These are phyloP conservation scores for Clavulina sp. DNA, from an alignment of 768 basidiomycete genomes.

Conservation along the genomic window DNA sequence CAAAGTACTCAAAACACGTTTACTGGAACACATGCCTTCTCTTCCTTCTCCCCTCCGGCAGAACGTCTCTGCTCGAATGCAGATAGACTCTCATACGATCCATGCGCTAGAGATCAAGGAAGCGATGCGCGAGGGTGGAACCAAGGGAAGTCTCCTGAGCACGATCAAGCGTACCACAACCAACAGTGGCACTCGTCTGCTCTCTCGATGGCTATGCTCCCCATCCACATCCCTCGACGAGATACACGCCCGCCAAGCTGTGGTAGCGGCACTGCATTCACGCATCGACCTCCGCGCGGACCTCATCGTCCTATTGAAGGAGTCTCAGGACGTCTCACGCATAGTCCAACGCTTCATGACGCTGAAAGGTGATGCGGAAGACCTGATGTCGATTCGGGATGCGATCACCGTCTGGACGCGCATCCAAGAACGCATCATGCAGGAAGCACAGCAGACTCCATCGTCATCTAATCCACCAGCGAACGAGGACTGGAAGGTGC, in stretches of 20 bases:
- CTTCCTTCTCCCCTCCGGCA: conserved; percentile 43
- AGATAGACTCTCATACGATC: conserved; percentile 78
- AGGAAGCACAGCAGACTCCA: conserved; percentile 27
- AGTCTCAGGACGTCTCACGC: conserved; percentile 52
- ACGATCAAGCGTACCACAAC: conserved; percentile 64
- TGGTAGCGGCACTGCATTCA: conserved; percentile 52
- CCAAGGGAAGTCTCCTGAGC: conserved; percentile 55
- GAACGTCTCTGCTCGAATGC: conserved; percentile 43
- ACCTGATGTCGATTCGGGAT: conserved; percentile 44
- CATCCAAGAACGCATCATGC: conserved; percentile 32
- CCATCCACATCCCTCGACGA: conserved; percentile 61
- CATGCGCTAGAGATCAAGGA: conserved; percentile 77
- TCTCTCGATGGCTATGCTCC: conserved; percentile 64
- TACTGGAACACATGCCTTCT: conserved; percentile 63
- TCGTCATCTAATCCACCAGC: no score
- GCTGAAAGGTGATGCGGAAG: conserved; percentile 45
- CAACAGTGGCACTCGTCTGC: conserved; percentile 54
- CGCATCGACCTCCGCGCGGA: conserved; percentile 49
- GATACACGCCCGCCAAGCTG: conserved; percentile 55
- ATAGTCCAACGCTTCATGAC: conserved; percentile 62
- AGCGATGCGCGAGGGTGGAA: conserved; percentile 50
- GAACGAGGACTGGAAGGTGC: conserved; percentile 17
- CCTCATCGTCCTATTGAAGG: conserved; percentile 34
- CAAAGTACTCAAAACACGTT: conserved; percentile 42
- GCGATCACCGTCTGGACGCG: conserved; percentile 43